phyloP scores from a whole-genome alignment of 2,329 filamentous ascomycete species.

The Aspergillus thermomutatus region DNA sequence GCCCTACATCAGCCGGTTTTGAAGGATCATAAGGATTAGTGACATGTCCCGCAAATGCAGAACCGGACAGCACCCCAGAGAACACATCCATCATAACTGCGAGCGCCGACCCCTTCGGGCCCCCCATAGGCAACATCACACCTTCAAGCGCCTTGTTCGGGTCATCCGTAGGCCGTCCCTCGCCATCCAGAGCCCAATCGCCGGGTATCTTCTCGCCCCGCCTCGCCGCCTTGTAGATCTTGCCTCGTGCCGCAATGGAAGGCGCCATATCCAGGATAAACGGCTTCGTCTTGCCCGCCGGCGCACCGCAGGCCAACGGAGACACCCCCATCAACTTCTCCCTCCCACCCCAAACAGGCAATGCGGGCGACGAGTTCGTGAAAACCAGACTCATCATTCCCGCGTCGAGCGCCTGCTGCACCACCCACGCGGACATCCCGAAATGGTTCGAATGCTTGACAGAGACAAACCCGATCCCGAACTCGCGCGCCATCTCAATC shows the following conservation, averaged over 20 bases:
- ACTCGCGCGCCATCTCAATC: conserved; percentile 61
- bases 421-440: conserved; percentile 78
- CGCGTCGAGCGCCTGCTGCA: conserved; percentile 71
- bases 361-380: conserved; percentile 68
- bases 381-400: conserved; percentile 69
- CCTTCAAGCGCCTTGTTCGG: conserved; percentile 68
- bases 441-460: conserved; percentile 78
- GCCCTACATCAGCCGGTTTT: conserved; percentile 66
- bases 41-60: conserved; percentile 74
- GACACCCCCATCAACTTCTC: conserved; percentile 69
- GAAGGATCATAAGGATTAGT: conserved; percentile 72
- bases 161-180: conserved; percentile 68
- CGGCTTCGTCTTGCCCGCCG: conserved; percentile 55
- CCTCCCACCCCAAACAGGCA: conserved; percentile 68
- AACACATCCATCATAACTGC: conserved; percentile 89
- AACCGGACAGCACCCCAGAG: conserved; percentile 70
- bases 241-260: conserved; percentile 43
- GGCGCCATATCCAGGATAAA: conserved; percentile 56
- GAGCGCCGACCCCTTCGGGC: conserved; percentile 74
- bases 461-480: conserved; percentile 71
- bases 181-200: conserved; percentile 70
- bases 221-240: conserved; percentile 44
- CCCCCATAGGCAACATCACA: conserved; percentile 83
- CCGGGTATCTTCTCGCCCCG: conserved; percentile 42
- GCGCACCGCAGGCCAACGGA: conserved; percentile 72